Conservation (phyloP, 805 yeast genomes). For the Kurtzmaniella fragi region DNA sequence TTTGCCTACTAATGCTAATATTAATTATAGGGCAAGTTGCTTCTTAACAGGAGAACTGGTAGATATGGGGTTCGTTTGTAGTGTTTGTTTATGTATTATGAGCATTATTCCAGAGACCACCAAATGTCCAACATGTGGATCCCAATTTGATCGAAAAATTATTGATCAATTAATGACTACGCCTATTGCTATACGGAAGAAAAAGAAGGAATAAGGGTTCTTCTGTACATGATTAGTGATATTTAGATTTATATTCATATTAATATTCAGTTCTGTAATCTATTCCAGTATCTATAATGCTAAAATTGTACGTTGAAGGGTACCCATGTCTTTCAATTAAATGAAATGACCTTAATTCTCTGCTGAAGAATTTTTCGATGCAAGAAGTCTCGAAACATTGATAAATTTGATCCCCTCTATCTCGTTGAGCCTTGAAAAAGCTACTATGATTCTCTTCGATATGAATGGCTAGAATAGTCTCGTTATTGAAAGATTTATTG, state of each 20-base stretch:
- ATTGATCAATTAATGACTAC: conserved; percentile 53
- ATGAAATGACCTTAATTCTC: conserved; percentile 41
- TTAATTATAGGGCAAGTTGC: conserved; percentile 93
- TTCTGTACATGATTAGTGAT: conserved; percentile 1
- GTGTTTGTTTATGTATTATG: conserved; percentile 83
- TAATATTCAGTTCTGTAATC: conserved; percentile 2
- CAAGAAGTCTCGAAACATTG: conserved; percentile 41
- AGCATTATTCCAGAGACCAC: conserved; percentile 63
- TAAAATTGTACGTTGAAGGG: conserved; percentile 33
- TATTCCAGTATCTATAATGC: conserved; percentile 24
- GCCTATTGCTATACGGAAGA: conserved; percentile 45
- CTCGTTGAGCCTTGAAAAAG: conserved; percentile 28
- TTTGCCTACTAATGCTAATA: conserved; percentile 76
- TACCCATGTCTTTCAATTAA: conserved; percentile 47
- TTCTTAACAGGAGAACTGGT: conserved; percentile 86
- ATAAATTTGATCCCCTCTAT: conserved; percentile 36
- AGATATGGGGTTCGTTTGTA: conserved; percentile 91
- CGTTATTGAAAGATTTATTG: conserved; percentile 38
- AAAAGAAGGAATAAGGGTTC: conserved; percentile 18
- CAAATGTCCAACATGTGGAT: conserved; percentile 82
- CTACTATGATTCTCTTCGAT: conserved; percentile 52
- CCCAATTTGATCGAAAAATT: conserved; percentile 64
- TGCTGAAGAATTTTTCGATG: conserved; percentile 30
- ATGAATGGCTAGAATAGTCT: conserved; percentile 40
- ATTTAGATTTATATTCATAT: conserved; percentile 18